Evolutionary conservation across 768 basidiomycete species (phyloP), one percentile per base, ranked within the genome.

Genomic region (Auriscalpium orientale): DNA sequence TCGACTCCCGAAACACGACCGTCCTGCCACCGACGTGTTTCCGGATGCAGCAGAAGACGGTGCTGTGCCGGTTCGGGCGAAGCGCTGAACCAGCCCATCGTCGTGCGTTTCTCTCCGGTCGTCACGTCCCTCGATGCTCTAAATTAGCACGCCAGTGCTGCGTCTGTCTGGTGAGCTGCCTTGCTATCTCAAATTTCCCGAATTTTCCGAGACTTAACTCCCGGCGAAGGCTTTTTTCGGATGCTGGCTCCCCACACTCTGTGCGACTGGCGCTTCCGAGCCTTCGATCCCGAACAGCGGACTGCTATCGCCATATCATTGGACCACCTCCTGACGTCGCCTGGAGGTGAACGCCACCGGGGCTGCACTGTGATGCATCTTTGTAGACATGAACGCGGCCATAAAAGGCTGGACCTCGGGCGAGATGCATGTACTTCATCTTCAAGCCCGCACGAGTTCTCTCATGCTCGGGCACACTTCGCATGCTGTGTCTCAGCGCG

Each of bases 401-500:
- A 43, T 43, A 43, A 43, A 43, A 43, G 15, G 28, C 28, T 28
- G 28, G 28, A 28, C 28, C 28, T 28, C 28, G 28, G 28, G 4
- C 28, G 28, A 28, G 28, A 28, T 5, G 7, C 15, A 8, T 8
- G 6, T n/a, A 48, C 4, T 20, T 33, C 15, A 48, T 16, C 46
- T 20, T 4, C 16, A 20, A 13, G 46, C 28, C 21, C 46, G 46
- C 15, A 34, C 20, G 28, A 16, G 11, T 18, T 40, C 43, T 50
- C 12, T 46, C 36, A 36, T 44, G 38, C 40, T 49, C 37, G 59
- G 57, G 60, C 34, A 53, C 38, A 57, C 33, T 52, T 54, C 54
- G 21, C 54, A 55, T 40, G 22, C 51, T 45, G 33, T 63, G 45
- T 57, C 53, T 34, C 51, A 54, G 16, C 62, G 58, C 54, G 45